Base-by-base conservation (phyloP, 257 asterid genomes). In the Datura wrightii region DNA sequence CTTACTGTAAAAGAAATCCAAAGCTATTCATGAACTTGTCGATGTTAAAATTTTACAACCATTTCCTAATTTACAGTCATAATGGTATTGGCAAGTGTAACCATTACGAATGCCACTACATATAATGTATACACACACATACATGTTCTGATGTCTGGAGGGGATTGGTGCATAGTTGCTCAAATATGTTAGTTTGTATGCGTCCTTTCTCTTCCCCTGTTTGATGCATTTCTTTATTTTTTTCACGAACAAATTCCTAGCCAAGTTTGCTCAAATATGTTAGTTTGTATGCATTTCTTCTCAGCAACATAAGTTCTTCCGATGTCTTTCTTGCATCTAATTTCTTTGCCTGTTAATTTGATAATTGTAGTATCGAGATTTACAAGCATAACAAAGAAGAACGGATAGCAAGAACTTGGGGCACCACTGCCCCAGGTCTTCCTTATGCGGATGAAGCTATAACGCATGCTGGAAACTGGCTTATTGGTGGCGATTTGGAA, bases 381-480 rank as follows among this genome's bases (percentile, higher is more conserved):
- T 95, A 92, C 92, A 95, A 95, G 87, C 99, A 95, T 90, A 91
- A 92, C 84, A 95, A 94, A 87, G 99, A 95, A 92, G 99, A 95
- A 87, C 91, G 99, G 83, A 90, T 93, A 41, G 99, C 99, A 58
- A 92, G 99, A 89, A 93, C 98, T 11, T 95, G 98, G 99, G 99
- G 98, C 50, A 95, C 97, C 85, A 94, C 96, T 2, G 91, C 97
- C 81, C 91, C 91, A 19, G 97, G 98, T 58, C 91, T 95, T 24
- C 99, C 99, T 74, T 95, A 95, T 50, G 99, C 83, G 24, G 96
- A 95, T 84, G 87, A 93, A 85, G 86, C 97, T 19, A 92, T 95
- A 83, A 83, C 89, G 44, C 79, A 87, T 54, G 86, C 97, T 79
- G 99, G 99, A 66, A 86, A 95, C 88, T 95, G 99, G 99, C 87